Base-by-base conservation (phyloP, 352 stramenopile genomes). In the Phytophthora nicotianae region DNA sequence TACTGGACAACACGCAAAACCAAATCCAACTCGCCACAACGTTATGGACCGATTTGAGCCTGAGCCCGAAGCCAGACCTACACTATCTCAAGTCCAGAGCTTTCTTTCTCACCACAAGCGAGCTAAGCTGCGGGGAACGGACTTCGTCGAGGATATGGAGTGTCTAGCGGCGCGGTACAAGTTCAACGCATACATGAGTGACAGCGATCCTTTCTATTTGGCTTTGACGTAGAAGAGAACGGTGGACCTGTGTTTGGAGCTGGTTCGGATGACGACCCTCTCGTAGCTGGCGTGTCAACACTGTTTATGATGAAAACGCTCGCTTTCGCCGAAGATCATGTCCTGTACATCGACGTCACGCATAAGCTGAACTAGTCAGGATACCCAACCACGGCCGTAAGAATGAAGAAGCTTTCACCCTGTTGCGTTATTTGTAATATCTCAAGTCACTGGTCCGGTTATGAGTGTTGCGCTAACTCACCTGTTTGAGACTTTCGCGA, bases 301-400 rank as follows among this genome's bases (percentile, higher is more conserved):
- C 37, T 37, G 2, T 40, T 32, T 16, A 58, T 58, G 38, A 5
- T 41, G 7, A 38, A 50, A 27, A 32, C 10, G 17, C 14, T 42
- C 5, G 3, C 37, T n/a, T 32, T 32, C 27, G 38, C 38, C 4
- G 23, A 24, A 9, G 23, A 58, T 4, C 13, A 49, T 20, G 27
- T 49, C 16, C 17, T 58, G 35, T 37, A 58, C 16, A 58, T 58
- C 10, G 50, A 49, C 37, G 37, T 23, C 9, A 49, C 37, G 5
- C 20, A 58, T n/a, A 57, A 57, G 16, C 11, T 57, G 21, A 48
- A 57, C n/a, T n/a, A 49, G 50, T 41, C 50, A 27, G 23, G 50
- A 16, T 58, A 58, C 19, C 50, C 37, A 20, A 49, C 50, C 11
- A 47, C 38, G 13, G n/a, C 11, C 3, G 33, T 40, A 33, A 1